Evolutionary conservation across 2,329 filamentous ascomycete species (phyloP).

Genomic region (Dissoconium aciculare): DNA sequence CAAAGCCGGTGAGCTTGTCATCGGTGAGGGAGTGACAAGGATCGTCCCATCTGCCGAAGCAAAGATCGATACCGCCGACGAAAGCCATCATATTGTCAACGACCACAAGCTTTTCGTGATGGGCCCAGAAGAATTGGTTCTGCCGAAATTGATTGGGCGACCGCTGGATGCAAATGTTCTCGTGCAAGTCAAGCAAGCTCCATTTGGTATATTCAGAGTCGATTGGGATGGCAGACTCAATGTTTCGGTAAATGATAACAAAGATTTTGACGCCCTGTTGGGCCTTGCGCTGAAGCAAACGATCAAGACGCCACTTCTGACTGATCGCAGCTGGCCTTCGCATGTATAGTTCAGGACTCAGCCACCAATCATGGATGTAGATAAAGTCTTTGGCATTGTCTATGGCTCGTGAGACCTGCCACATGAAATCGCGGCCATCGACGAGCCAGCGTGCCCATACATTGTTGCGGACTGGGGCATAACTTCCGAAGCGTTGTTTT

Average conservation of each 20-base stretch:
- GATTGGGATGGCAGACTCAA: slow-evolving; percentile 91
- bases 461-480: slow-evolving; percentile 71
- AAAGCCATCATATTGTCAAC: slow-evolving; percentile 95
- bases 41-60: slow-evolving; percentile 94
- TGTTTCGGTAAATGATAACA: slow-evolving; percentile 93
- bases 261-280: slow-evolving; percentile 94
- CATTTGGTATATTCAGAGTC: slow-evolving; percentile 98
- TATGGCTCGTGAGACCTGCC: slow-evolving; percentile 93
- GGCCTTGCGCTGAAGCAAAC: slow-evolving; percentile 84
- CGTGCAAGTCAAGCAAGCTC: slow-evolving; percentile 83
- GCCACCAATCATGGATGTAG: slow-evolving; percentile 99
- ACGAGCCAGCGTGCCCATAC: slow-evolving; percentile 95
- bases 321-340: slow-evolving; percentile 85
- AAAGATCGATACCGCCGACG: slow-evolving; percentile 87
- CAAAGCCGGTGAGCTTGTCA: slow-evolving; percentile 90
- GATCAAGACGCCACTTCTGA: slow-evolving; percentile 92
- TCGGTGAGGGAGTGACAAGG: slow-evolving; percentile 83
- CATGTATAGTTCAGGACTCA: slow-evolving; percentile 92
- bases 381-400: slow-evolving; percentile 96
- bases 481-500: slow-evolving; percentile 79
- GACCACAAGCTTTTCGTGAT: slow-evolving; percentile 96
- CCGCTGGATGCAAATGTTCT: slow-evolving; percentile 88
- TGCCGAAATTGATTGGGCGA: slow-evolving; percentile 97
- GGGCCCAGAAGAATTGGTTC: slow-evolving; percentile 98
- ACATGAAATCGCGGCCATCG: slow-evolving; percentile 96